Base-by-base conservation (phyloP, 805 yeast species). In the Candida andamanensis region DNA sequence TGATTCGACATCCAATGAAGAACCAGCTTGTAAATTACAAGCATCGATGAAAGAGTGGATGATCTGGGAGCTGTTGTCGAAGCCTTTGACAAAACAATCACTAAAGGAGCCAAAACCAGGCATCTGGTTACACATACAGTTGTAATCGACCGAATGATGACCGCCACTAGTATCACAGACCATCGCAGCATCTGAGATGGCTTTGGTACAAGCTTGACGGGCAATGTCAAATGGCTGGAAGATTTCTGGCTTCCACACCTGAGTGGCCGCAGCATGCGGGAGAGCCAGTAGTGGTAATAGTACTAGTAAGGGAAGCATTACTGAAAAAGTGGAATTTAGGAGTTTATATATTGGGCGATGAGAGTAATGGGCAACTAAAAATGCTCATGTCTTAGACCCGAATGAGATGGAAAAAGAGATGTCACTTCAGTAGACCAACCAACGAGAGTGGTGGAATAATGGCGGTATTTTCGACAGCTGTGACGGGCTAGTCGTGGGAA, bases 31-130 rank as follows among this genome's bases (percentile, higher is more conserved):
- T 11, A 14, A 8, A n/a, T 4, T n/a, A 27, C 30, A 27, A 4
- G 17, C 12, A 14, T 17, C 15, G 12, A 14, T n/a, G 11, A 27
- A 27, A 3, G 4, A 22, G 9, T 27, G 17, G 3, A 27, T 17
- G 21, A 27, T 11, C 12, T 18, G 12, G 15, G 30, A 12, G 11
- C 14, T 11, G 14, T 27, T 17, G 23, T 27, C n/a, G n/a, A n/a
- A 27, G 6, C 30, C 30, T 17, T 27, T 27, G n/a, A 27, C 17
- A n/a, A 27, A 17, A 17, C 30, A 27, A 16, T 27, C 30, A 11
- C 23, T 23, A 17, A 27, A 27, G 9, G 30, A 27, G n/a, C 30
- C 30, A 27, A 27, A 27, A 9, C 30, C 30, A 5, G 30, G 16
- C 4, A 16, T 16, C 11, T 27, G 23, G 16, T 14, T 12, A 18